Evolutionary conservation across 225 moss, liverwort and hornwort species (phyloP).

Genomic region (Bryum argenteum): DNA sequence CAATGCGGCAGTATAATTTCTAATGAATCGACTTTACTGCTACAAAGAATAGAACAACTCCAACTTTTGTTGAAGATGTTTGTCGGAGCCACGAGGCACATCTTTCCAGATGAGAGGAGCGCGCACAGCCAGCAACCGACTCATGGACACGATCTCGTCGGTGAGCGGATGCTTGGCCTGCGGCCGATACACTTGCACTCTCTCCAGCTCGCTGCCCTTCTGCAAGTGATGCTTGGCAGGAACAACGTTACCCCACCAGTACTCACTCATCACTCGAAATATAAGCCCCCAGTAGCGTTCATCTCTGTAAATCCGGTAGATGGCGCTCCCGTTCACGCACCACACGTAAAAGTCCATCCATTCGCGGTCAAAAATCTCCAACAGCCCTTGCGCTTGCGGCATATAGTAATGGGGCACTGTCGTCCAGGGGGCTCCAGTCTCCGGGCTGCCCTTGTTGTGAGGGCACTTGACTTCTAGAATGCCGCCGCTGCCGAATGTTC

Average conservation of each 20-base stretch:
- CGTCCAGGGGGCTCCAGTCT: slow-evolving; percentile 77
- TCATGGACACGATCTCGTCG: slow-evolving; percentile 53
- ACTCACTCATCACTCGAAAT: slow-evolving; percentile 86
- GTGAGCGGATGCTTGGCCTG: slow-evolving; percentile 56
- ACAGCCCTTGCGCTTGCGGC: slow-evolving; percentile 92
- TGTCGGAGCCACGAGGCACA: slow-evolving; percentile 18
- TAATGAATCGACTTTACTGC: background rate
- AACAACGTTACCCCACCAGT: slow-evolving; percentile 91
- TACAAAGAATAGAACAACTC: slow-evolving; percentile 59
- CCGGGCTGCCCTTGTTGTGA: slow-evolving; percentile 85
- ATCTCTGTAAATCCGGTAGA: slow-evolving; percentile 81
- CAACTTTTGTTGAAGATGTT: slow-evolving; percentile 40
- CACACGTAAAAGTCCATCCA: slow-evolving; percentile 96
- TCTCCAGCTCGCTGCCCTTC: slow-evolving; percentile 50
- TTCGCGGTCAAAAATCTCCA: slow-evolving; percentile 85
- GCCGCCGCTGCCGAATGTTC: slow-evolving; percentile 48
- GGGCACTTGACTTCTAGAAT: slow-evolving; percentile 95
- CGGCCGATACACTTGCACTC: slow-evolving; percentile 49
- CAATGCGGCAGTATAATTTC: background rate
- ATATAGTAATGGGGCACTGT: slow-evolving; percentile 89
- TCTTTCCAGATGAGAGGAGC: slow-evolving; percentile 67
- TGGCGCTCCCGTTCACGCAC: slow-evolving; percentile 77
- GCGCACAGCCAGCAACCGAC: slow-evolving; percentile 54
- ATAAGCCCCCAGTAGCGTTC: slow-evolving; percentile 82
- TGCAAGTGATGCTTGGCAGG: slow-evolving; percentile 66